phyloP scores from a whole-genome alignment of 202 grass and related monocot species.

The Panicum hallii region DNA sequence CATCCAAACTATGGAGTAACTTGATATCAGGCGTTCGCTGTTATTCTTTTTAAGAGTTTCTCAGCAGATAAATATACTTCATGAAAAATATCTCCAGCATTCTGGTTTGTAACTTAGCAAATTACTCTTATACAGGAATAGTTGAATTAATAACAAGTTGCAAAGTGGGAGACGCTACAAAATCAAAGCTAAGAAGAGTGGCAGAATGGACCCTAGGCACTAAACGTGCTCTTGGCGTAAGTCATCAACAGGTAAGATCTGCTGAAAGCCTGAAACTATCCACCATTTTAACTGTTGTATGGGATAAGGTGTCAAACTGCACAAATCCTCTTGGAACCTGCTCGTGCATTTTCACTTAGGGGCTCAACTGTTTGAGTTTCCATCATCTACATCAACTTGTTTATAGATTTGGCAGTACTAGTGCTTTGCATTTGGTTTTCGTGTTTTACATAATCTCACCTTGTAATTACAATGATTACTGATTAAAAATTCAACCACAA shows the following conservation, averaged over 20 bases:
- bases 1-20: not conserved
- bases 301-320: conserved; percentile 8
- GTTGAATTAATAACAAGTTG: conserved; percentile 39
- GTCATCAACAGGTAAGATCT: conserved; percentile 48
- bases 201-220: conserved; percentile 43
- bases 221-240: conserved; percentile 41
- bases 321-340: not conserved
- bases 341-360: conserved; percentile 21
- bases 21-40: not conserved
- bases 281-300: conserved; percentile 6
- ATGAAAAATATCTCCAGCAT: not conserved
- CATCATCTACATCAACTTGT: not conserved
- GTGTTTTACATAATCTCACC: conserved; percentile 5
- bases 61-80: conserved; percentile 9
- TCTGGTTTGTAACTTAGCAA: conserved; percentile 12
- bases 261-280: not conserved
- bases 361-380: not conserved
- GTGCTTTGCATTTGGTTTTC: not conserved
- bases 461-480: conserved; percentile 22
- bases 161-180: conserved; percentile 51
- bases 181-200: conserved; percentile 62
- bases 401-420: not conserved
- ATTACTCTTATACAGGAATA: conserved; percentile 46
- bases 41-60: conserved; percentile 18
- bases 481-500: not conserved